Conservation (phyloP, 1,139 yeast genomes). For the Suhomyces atakaporum region DNA sequence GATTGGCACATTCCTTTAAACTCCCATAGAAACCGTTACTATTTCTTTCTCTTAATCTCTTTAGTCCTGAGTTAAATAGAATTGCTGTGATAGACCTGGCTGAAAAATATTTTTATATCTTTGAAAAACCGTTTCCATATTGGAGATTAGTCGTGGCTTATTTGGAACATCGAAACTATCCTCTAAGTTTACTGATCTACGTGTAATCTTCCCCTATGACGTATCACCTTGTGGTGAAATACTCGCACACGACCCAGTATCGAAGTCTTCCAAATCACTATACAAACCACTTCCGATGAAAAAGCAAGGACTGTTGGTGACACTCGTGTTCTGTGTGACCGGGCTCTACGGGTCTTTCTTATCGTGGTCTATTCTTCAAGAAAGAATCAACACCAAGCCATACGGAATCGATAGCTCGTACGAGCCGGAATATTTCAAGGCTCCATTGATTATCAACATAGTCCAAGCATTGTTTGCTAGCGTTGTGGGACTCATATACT, state of each 20-base stretch:
- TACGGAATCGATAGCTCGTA: constrained; percentile 51
- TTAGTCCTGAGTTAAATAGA: too few species aligned
- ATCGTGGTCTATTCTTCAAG: constrained; percentile 91
- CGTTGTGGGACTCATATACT: constrained; percentile 63
- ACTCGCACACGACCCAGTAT: not conserved
- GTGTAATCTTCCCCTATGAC: too few species aligned
- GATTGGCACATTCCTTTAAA: too few species aligned
- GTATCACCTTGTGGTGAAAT: too few species aligned
- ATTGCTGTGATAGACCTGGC: too few species aligned
- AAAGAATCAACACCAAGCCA: constrained; percentile 76
- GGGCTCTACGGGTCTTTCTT: constrained; percentile 86
- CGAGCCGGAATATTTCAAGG: constrained; percentile 58
- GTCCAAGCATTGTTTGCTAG: constrained; percentile 76
- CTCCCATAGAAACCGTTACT: too few species aligned
- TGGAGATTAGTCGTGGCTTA: too few species aligned
- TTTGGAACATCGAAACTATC: too few species aligned
- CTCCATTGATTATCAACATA: constrained; percentile 74
- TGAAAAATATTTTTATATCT: too few species aligned
- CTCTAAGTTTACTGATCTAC: too few species aligned
- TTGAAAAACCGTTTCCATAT: too few species aligned
- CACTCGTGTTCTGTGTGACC: constrained; percentile 54
- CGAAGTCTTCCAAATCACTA: not conserved
- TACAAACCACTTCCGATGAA: constrained; percentile 10
- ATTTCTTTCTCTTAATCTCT: too few species aligned
- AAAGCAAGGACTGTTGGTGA: constrained; percentile 26